Conservation (phyloP, 495 filamentous ascomycete genomes). For the Trichoderma orchidacearum region DNA sequence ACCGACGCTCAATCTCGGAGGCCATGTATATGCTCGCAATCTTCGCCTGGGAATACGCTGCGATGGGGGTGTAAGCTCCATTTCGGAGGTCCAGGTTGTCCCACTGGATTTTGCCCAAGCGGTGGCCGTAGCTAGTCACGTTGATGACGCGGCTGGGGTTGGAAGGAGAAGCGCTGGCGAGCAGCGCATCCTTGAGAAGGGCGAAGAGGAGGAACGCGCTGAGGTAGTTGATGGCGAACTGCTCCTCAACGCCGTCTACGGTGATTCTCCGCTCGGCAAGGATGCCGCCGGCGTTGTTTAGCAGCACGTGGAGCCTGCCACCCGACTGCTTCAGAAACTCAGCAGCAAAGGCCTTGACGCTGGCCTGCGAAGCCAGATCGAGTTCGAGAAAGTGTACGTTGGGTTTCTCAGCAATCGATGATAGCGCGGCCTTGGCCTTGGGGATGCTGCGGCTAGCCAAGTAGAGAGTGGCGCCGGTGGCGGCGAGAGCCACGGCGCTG, state of each 20-base stretch:
- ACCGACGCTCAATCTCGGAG: conserved; percentile 27
- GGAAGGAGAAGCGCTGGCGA: conserved; percentile 17
- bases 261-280: conserved; percentile 7
- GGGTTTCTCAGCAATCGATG: conserved; percentile 13
- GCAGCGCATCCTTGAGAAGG: conserved; percentile 24
- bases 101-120: conserved; percentile 5
- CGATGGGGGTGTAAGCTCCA: conserved; percentile 21
- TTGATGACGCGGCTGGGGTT: conserved; percentile 30
- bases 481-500: conserved; percentile 31
- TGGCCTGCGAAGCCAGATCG: conserved; percentile 26
- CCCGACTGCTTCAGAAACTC: conserved; percentile 17
- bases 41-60: conserved; percentile 24
- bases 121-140: conserved; percentile 27
- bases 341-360: conserved; percentile 23
- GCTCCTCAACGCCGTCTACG: conserved; percentile 27
- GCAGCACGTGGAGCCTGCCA: conserved; percentile 16
- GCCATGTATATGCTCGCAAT: conserved; percentile 28
- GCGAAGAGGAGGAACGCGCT: conserved; percentile 35
- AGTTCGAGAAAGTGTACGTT: conserved; percentile 23
- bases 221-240: conserved; percentile 34
- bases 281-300: conserved; percentile 21
- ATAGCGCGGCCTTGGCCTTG: conserved; percentile 17
- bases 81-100: conserved; percentile 10
- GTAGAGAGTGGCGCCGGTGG: conserved; percentile 33
- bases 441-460: conserved; percentile 24